These are phyloP conservation scores for Thalassiosira exigua DNA, from an alignment of 352 stramenopile species.

Conservation along the genomic window DNA sequence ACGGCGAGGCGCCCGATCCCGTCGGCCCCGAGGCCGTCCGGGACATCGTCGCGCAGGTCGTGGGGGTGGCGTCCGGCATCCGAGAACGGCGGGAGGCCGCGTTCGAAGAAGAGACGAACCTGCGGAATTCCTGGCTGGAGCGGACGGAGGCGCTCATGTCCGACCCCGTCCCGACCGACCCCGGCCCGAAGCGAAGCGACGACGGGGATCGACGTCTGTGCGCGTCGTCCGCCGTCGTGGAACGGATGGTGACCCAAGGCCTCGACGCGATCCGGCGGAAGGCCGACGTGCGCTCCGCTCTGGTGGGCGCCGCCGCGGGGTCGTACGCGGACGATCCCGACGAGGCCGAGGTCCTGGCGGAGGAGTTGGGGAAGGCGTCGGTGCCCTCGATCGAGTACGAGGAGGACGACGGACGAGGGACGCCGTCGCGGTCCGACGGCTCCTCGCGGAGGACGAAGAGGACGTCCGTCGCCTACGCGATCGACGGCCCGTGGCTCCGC, in stretches of 20 bases:
- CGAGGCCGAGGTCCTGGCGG: neutral
- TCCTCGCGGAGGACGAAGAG: conserved; percentile 18
- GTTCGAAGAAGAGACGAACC: conserved; percentile 2
- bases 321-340: neutral
- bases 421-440: neutral
- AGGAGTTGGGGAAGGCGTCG: conserved; percentile 13
- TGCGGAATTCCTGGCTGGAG: conserved; percentile 22
- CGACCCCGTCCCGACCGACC: neutral
- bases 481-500: conserved; percentile 42
- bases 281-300: conserved; percentile 17
- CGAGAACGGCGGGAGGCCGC: conserved; percentile 1
- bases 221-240: conserved; percentile 31
- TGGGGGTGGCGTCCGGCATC: neutral
- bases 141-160: conserved; percentile 6
- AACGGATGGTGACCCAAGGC: conserved; percentile 30
- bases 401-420: neutral
- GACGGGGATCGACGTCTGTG: conserved; percentile 16
- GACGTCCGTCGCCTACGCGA: conserved; percentile 35
- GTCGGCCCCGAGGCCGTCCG: conserved; percentile 14
- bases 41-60: conserved; percentile 12
- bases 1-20: conserved; percentile 6
- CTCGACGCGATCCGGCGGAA: conserved; percentile 43
- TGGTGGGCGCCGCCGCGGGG: conserved; percentile 13
- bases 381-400: conserved; percentile 21
- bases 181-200: conserved; percentile 7